Conservation (phyloP, 331 rosid genomes). For the Telfairia occidentalis region DNA sequence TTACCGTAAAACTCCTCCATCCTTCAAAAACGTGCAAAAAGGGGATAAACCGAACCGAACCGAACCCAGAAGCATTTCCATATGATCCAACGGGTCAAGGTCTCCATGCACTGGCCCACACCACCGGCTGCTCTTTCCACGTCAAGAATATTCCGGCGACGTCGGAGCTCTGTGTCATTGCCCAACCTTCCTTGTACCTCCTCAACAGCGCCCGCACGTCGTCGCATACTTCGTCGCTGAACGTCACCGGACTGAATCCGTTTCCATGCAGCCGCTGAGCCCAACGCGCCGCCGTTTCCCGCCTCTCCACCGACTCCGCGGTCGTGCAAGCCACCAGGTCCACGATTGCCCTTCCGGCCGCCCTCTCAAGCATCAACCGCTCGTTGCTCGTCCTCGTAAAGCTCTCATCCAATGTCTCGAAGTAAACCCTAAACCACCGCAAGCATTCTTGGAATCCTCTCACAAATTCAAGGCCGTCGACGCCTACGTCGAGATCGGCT, state of each 20-base stretch:
- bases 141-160: conserved; percentile 73
- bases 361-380: conserved; percentile 69
- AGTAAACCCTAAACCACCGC: conserved; percentile 97
- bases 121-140: conserved; percentile 96
- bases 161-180: conserved; percentile 61
- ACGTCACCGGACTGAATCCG: conserved; percentile 47
- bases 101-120: conserved; percentile 99
- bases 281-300: conserved; percentile 71
- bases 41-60: not conserved
- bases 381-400: conserved; percentile 67
- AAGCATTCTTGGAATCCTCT: conserved; percentile 71
- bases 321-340: conserved; percentile 68
- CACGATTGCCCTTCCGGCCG: conserved; percentile 73
- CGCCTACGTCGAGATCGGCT: conserved; percentile 77
- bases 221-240: conserved; percentile 85
- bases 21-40: not conserved
- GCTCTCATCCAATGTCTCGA: conserved; percentile 83
- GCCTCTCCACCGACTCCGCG: conserved; percentile 53
- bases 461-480: conserved; percentile 63
- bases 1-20: not conserved
- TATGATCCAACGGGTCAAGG: conserved; percentile 30
- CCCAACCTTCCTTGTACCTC: conserved; percentile 92
- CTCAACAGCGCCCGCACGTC: conserved; percentile 81
- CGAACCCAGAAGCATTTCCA: too few relatives aligned
- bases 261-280: conserved; percentile 53